Evolutionary conservation across 1,284 basidiomycete species (phyloP).

Genomic region (Rhodotorula mucilaginosa): DNA sequence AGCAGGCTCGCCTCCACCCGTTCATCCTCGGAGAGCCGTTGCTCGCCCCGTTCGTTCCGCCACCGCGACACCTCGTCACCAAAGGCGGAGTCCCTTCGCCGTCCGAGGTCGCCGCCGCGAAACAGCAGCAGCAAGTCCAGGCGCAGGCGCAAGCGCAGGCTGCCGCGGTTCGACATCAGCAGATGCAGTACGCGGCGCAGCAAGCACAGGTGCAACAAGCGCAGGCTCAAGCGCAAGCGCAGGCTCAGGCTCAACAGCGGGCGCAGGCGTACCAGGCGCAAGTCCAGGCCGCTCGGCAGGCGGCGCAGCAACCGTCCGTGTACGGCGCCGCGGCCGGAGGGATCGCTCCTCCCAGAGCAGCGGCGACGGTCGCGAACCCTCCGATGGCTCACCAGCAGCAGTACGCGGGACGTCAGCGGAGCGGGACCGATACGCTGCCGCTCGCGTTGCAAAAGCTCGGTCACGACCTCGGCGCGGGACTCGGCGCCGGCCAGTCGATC

Average conservation of each 20-base stretch:
- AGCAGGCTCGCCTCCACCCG: constrained; percentile 91
- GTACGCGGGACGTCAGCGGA: constrained; percentile 56
- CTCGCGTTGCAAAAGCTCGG: constrained; percentile 64
- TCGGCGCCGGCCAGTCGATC: constrained; percentile 33
- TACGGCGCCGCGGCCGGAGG: constrained; percentile 27
- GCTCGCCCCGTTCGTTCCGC: constrained; percentile 48
- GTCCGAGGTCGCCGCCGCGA: constrained; percentile 42
- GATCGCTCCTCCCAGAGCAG: not conserved
- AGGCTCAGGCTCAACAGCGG: constrained; percentile 73
- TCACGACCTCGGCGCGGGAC: constrained; percentile 41
- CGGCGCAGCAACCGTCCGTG: constrained; percentile 20
- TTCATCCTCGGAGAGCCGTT: constrained; percentile 88
- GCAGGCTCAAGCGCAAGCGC: not conserved
- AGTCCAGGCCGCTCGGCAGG: constrained; percentile 14
- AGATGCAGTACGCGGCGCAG: not conserved
- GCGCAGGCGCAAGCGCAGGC: constrained; percentile 17
- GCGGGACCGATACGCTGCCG: constrained; percentile 88
- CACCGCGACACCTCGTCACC: constrained; percentile 29
- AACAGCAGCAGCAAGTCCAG: constrained; percentile 68
- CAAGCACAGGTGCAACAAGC: not conserved
- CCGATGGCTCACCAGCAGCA: constrained; percentile 48
- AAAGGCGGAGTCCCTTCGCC: constrained; percentile 11
- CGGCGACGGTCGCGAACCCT: constrained; percentile 35
- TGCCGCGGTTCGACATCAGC: not conserved
- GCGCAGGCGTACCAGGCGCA: constrained; percentile 8